phyloP scores from a whole-genome alignment of 2,329 filamentous ascomycete species.

The Aspergillus novofumigatus region DNA sequence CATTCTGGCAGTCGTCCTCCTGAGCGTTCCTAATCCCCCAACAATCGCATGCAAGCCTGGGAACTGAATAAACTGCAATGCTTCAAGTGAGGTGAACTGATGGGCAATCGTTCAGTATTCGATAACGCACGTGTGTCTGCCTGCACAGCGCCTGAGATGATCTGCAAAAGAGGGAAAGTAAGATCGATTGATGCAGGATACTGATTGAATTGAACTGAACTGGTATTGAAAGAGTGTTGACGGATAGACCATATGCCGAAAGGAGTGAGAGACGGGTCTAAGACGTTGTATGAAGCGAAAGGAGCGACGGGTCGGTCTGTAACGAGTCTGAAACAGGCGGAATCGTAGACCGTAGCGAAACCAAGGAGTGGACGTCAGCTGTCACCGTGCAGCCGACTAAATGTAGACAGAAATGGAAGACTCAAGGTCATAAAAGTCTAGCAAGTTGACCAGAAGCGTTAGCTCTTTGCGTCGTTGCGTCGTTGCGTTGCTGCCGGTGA shows the following conservation, averaged over 20 bases:
- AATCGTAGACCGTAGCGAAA: conserved; percentile 3
- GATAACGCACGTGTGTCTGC: conserved; percentile 8
- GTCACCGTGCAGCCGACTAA: conserved; percentile 15
- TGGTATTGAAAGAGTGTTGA: conserved; percentile 5
- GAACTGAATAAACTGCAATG: not conserved
- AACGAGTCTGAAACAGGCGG: not conserved
- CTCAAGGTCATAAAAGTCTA: conserved; percentile 4
- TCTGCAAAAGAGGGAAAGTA: conserved; percentile 4
- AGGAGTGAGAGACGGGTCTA: conserved; percentile 2
- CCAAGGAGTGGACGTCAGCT: conserved; percentile 23
- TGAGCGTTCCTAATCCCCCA: no score
- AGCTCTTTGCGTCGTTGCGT: not conserved
- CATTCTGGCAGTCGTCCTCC: conserved; percentile 6
- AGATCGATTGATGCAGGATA: not conserved
- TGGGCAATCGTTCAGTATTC: not conserved
- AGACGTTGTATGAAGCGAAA: conserved; percentile 3
- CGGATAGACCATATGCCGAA: conserved; percentile 1
- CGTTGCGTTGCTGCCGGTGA: not conserved
- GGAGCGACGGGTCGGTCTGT: conserved; percentile 5
- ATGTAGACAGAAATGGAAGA: conserved; percentile 1
- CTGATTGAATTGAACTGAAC: not conserved
- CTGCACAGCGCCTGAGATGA: conserved; percentile 9
- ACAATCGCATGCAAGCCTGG: not conserved
- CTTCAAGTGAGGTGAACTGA: not conserved
- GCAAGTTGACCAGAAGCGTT: conserved; percentile 7